phyloP scores from a whole-genome alignment of 106 monocot species.

The Alisma plantagoaquatica region DNA sequence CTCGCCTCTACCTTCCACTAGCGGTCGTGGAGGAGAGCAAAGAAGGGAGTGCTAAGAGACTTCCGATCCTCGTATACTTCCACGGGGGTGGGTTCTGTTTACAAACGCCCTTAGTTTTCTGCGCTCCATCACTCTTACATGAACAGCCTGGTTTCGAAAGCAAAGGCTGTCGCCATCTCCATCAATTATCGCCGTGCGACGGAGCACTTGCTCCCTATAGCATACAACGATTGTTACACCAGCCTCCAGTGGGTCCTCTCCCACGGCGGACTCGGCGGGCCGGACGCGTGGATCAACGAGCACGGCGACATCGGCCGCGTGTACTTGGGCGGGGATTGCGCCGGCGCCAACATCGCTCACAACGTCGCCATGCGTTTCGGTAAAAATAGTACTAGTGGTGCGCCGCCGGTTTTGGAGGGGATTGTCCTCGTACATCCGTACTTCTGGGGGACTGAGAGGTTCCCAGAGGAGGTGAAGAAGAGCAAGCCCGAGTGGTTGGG shows the following conservation, averaged over 20 bases:
- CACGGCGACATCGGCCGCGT: conserved; percentile 27
- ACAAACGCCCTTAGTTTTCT: conserved; percentile 18
- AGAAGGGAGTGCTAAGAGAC: too few relatives aligned
- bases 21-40: conserved; percentile 2
- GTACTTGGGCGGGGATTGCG: conserved; percentile 44
- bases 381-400: not conserved
- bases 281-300: conserved; percentile 35
- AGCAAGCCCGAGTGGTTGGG: conserved; percentile 8
- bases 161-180: conserved; percentile 31
- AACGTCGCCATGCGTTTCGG: conserved; percentile 27
- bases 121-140: conserved; percentile 36
- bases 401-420: conserved; percentile 26
- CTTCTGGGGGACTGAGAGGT: conserved; percentile 49
- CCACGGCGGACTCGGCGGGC: not conserved
- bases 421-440: conserved; percentile 38
- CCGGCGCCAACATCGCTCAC: conserved; percentile 49
- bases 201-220: conserved; percentile 40
- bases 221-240: conserved; percentile 33
- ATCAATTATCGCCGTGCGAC: conserved; percentile 51
- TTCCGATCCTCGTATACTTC: conserved; percentile 41
- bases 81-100: conserved; percentile 45
- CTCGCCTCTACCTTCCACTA: conserved; percentile 11
- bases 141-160: conserved; percentile 18
- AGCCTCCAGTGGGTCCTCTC: conserved; percentile 33
- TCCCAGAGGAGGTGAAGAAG: conserved; percentile 25